Conservation (phyloP, 768 basidiomycete species). For the Dacryopinax primogenitus region DNA sequence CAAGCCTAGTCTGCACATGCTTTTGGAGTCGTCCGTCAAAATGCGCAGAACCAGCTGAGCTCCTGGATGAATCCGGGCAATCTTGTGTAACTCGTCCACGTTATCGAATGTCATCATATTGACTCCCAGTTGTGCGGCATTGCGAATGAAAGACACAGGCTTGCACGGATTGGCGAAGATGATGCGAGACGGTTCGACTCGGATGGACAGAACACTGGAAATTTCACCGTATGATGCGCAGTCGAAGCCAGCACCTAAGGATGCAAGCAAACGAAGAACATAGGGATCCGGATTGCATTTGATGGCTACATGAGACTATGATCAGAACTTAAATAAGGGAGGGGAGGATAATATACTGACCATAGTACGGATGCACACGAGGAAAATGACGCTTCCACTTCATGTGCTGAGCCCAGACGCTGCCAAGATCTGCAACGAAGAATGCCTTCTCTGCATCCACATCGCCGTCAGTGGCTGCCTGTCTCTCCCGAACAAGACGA, state of each 20-base stretch:
- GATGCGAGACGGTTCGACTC: slow-evolving; percentile 66
- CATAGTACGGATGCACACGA: slow-evolving; percentile 87
- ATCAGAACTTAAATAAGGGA: neutral
- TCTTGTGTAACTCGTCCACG: slow-evolving; percentile 87
- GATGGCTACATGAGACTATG: slow-evolving; percentile 46
- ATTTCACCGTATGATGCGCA: slow-evolving; percentile 96
- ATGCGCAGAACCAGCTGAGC: slow-evolving; percentile 89
- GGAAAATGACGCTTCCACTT: slow-evolving; percentile 70
- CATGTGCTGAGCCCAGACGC: slow-evolving; percentile 72
- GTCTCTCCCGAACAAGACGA: neutral
- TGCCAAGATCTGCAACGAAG: slow-evolving; percentile 86
- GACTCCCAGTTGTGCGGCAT: slow-evolving; percentile 65
- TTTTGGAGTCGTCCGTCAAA: slow-evolving; percentile 94
- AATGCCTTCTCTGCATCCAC: slow-evolving; percentile 82
- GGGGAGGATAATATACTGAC: slow-evolving; percentile 35
- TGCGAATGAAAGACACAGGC: slow-evolving; percentile 81
- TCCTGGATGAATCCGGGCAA: slow-evolving; percentile 61
- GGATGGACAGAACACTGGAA: slow-evolving; percentile 56
- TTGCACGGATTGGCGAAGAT: slow-evolving; percentile 99
- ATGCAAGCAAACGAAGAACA: slow-evolving; percentile 77
- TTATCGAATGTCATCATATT: slow-evolving; percentile 98
- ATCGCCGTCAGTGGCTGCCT: slow-evolving; percentile 14
- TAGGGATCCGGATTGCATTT: slow-evolving; percentile 98
- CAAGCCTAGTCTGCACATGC: slow-evolving; percentile 80
- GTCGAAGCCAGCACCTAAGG: slow-evolving; percentile 88